Evolutionary conservation across 2,329 filamentous ascomycete genomes (phyloP), one percentile per base, ranked within the genome.

Genomic region (Phialocephala sp.): DNA sequence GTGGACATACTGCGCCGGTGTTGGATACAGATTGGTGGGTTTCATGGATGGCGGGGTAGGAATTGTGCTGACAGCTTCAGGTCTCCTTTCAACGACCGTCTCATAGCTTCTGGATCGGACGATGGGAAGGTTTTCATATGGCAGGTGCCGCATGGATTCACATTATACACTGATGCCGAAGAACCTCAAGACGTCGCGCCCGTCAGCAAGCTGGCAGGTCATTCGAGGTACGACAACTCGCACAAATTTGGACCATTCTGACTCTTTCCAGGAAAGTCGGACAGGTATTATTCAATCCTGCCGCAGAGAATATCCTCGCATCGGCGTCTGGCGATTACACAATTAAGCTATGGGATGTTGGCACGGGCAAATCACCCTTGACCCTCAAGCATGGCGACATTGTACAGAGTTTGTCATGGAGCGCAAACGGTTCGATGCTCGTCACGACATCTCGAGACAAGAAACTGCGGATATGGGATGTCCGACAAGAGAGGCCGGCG

Each of bases 81-180:
- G 93, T 94, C 93, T 79, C 95, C 95, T 24, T 98, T 98, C 83
- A 93, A 99, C 81, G 94, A 99, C 79, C 89, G 87, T 67, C 81
- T 99, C 74, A 89, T 99, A 76, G 93, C 94, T 20, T 99, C 95
- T 58, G 94, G 91, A 66, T 97, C 94, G 60, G 95, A 99, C 77
- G 95, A 99, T 80, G 94, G 91, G 78, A 98, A 97, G 85, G 90
- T 98, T 74, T 97, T 97, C 77, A 85, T 99, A 76, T 99, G 95
- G 94, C 87, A 94, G 81, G 94, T 99, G 47, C 95, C 95, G 11
- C 84, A 96, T 72, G 87, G 87, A 79, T 98, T 98, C 78, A 90
- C 91, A 2, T 84, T 98, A 66, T 87, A 93, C 77, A 91, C 89
- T 47, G 94, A 98, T 75, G 88, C 89, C 58, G 94, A 97, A 69